These are phyloP conservation scores for Pyrus bretschneideri DNA, from an alignment of 306 rosid genomes.

Conservation along the genomic window DNA sequence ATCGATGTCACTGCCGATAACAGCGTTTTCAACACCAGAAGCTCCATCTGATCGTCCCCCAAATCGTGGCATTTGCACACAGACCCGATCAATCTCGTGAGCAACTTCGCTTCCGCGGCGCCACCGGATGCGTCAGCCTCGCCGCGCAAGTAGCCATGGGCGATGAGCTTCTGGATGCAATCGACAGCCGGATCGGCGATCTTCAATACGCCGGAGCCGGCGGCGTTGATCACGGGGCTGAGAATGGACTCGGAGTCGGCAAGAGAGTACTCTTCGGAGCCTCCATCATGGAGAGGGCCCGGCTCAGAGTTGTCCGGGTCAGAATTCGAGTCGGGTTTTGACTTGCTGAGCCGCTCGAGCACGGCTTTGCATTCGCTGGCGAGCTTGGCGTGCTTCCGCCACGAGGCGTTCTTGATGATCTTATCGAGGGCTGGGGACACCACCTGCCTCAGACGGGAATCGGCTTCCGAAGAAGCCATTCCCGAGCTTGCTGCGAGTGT, in stretches of 20 bases:
- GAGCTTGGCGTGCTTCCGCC: slow-evolving; percentile 93
- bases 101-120: slow-evolving; percentile 58
- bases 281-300: slow-evolving; percentile 90
- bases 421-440: slow-evolving; percentile 83
- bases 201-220: slow-evolving; percentile 65
- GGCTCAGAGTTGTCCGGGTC: slow-evolving; percentile 49
- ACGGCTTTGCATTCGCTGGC: slow-evolving; percentile 89
- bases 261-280: slow-evolving; percentile 64
- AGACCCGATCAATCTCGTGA: slow-evolving; percentile 71
- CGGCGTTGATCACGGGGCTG: slow-evolving; percentile 77
- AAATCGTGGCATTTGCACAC: slow-evolving; percentile 88
- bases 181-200: slow-evolving; percentile 98
- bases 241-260: slow-evolving; percentile 77
- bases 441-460: slow-evolving; percentile 92
- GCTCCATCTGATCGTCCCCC: slow-evolving; percentile 83
- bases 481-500: slow-evolving; percentile 51
- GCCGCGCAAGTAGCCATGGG: slow-evolving; percentile 83
- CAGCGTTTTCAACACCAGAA: slow-evolving; percentile 70
- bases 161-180: slow-evolving; percentile 83
- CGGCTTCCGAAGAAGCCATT: slow-evolving; percentile 99
- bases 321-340: slow-evolving; percentile 24
- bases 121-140: slow-evolving; percentile 68
- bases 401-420: slow-evolving; percentile 83
- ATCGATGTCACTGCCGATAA: slow-evolving; percentile 92
- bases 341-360: slow-evolving; percentile 47